These are phyloP conservation scores for Celoporthe dispersa DNA, from an alignment of 2,329 filamentous ascomycete genomes.

Conservation along the genomic window DNA sequence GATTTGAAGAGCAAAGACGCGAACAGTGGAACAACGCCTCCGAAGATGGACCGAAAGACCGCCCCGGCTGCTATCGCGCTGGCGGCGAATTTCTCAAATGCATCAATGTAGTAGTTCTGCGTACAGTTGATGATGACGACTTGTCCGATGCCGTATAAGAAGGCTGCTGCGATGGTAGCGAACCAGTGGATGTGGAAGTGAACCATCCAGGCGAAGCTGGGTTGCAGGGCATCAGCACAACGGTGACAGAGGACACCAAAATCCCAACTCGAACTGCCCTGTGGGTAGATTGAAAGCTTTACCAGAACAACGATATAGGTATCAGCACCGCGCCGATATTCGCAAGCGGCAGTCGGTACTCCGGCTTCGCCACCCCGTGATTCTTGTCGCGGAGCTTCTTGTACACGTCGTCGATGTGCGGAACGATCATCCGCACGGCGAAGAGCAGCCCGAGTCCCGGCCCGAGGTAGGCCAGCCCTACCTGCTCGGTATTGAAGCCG, in stretches of 20 bases:
- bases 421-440: slow-evolving; percentile 22
- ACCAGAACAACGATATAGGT: slow-evolving; percentile 45
- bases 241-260: background rate
- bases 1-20: slow-evolving; percentile 20
- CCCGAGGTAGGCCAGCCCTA: slow-evolving; percentile 23
- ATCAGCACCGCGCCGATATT: slow-evolving; percentile 37
- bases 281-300: background rate
- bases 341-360: slow-evolving; percentile 20
- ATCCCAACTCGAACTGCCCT: background rate
- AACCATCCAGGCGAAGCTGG: slow-evolving; percentile 35
- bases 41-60: slow-evolving; percentile 32
- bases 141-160: slow-evolving; percentile 55
- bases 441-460: slow-evolving; percentile 21
- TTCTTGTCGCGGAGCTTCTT: slow-evolving; percentile 18
- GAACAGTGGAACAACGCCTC: slow-evolving; percentile 18
- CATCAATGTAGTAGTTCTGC: slow-evolving; percentile 59
- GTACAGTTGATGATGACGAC: slow-evolving; percentile 56
- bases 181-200: slow-evolving; percentile 38
- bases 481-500: slow-evolving; percentile 24
- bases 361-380: slow-evolving; percentile 21
- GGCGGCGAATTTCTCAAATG: slow-evolving; percentile 39
- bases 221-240: background rate
- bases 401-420: slow-evolving; percentile 25
- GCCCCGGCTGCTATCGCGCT: slow-evolving; percentile 47
- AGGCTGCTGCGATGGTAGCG: slow-evolving; percentile 52